Conservation (phyloP, 257 asterid genomes). For the Lantana camara region DNA sequence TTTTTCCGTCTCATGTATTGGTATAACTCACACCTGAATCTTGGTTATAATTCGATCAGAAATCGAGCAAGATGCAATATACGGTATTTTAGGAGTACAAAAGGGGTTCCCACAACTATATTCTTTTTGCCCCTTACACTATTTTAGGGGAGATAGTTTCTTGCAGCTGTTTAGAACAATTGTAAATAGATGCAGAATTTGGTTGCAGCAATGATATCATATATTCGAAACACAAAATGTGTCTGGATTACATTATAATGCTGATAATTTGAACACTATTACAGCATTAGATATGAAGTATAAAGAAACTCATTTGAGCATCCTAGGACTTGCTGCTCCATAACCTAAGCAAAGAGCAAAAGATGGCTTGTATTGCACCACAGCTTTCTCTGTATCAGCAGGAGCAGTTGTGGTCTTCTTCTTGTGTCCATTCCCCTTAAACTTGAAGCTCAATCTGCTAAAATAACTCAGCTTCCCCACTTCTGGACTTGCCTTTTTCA, state of each 20-base stretch:
- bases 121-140: conserved; percentile 16
- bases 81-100: neutral
- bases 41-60: neutral
- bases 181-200: conserved; percentile 1
- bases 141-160: conserved; percentile 20
- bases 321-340: conserved; percentile 44
- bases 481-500: conserved; percentile 31
- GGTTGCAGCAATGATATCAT: conserved; percentile 6
- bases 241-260: conserved; percentile 2
- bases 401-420: conserved; percentile 37
- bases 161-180: no score
- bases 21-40: conserved; percentile 39
- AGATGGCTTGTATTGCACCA: conserved; percentile 50
- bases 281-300: neutral
- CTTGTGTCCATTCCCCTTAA: conserved; percentile 37
- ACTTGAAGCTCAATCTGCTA: conserved; percentile 50
- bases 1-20: conserved; percentile 69
- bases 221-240: neutral
- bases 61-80: conserved; percentile 10
- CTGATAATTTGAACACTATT: neutral
- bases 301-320: conserved; percentile 12
- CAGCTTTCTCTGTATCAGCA: conserved; percentile 36
- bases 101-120: conserved; percentile 12
- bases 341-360: conserved; percentile 46
- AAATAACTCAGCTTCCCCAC: conserved; percentile 34